Evolutionary conservation across 208 protist genomes (phyloP).

Genomic region (Acanthamoeba triangularis): DNA sequence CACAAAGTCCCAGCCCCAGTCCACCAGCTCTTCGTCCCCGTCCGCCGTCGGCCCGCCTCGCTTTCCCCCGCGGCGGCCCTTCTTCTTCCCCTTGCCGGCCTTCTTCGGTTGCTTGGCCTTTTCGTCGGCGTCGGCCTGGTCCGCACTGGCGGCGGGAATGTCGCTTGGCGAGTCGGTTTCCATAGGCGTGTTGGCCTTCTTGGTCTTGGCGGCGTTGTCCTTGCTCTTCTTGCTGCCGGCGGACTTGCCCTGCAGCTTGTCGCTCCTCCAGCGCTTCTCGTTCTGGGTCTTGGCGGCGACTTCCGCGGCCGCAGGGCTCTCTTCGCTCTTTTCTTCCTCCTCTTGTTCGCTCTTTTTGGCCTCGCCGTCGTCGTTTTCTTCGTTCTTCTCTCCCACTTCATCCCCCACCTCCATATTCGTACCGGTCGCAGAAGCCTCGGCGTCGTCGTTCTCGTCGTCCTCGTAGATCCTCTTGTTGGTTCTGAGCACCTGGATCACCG

Average conservation of each 20-base stretch:
- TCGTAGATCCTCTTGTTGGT: not conserved
- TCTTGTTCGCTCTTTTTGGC: not conserved
- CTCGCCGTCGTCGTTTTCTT: not conserved
- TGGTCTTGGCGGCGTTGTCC: not conserved
- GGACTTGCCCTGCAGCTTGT: too few relatives aligned
- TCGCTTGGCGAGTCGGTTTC: not conserved
- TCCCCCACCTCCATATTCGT: not conserved
- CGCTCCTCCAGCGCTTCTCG: too few relatives aligned
- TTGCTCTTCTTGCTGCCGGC: too few relatives aligned
- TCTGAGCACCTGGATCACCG: constrained; percentile 18
- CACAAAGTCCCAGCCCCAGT: constrained; percentile 70
- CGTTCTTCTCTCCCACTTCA: not conserved
- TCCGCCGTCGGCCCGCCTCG: not conserved
- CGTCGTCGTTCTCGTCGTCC: not conserved
- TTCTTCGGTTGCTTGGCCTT: not conserved
- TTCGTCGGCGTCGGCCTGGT: not conserved
- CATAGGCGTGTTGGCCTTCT: not conserved
- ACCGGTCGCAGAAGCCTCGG: not conserved
- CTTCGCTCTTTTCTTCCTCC: not conserved
- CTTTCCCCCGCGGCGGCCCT: not conserved
- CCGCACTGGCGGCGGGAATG: too few relatives aligned
- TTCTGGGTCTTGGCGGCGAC: too few relatives aligned
- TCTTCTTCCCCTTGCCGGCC: not conserved
- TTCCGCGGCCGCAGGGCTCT: not conserved
- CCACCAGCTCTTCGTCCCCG: not conserved